Conservation (phyloP, 495 filamentous ascomycete species). For the Trichoderma erinaceum region DNA sequence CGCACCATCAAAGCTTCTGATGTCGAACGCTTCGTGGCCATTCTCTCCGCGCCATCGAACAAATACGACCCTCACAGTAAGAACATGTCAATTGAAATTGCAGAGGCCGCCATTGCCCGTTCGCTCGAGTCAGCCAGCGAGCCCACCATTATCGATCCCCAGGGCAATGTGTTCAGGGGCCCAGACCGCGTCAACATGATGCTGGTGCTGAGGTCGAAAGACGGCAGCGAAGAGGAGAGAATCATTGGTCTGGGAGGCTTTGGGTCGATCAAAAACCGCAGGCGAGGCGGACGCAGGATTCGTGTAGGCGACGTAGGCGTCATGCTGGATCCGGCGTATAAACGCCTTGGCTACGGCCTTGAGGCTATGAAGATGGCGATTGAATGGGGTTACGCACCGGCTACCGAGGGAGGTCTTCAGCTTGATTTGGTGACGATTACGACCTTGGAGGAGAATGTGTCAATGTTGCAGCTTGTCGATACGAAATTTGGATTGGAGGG, state of each 20-base stretch:
- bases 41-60: not conserved
- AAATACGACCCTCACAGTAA: not conserved
- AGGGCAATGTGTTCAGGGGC: constrained; percentile 4
- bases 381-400: not conserved
- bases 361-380: constrained; percentile 16
- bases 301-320: constrained; percentile 9
- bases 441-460: constrained; percentile 9
- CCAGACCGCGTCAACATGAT: constrained; percentile 16
- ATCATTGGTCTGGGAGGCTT: not conserved
- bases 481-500: constrained; percentile 14
- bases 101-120: not conserved
- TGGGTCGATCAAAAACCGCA: not conserved
- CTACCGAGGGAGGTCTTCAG: constrained; percentile 11
- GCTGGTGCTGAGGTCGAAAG: constrained; percentile 7
- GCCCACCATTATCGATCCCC: constrained; percentile 2
- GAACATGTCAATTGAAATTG: not conserved
- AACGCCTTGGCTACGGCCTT: constrained; percentile 9
- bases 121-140: constrained; percentile 9
- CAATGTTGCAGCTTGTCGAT: constrained; percentile 9
- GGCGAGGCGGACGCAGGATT: not conserved
- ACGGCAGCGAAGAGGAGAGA: not conserved
- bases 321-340: constrained; percentile 15
- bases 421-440: constrained; percentile 14
- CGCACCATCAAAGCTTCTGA: not conserved
- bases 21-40: not conserved